phyloP scores from a whole-genome alignment of 805 yeast species.

The Starmerella stigmatis region DNA sequence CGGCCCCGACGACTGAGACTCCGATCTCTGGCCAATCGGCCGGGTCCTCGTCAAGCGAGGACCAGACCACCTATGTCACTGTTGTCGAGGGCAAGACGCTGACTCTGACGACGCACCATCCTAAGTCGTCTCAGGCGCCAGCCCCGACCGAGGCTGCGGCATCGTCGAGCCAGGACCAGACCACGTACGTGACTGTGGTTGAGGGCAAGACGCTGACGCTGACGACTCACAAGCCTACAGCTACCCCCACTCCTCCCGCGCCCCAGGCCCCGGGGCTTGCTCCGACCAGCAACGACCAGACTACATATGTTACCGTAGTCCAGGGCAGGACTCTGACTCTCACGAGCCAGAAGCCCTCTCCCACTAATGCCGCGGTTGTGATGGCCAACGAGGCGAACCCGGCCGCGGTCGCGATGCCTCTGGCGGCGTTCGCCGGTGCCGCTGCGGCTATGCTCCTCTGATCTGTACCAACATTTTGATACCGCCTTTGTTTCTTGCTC shows the following conservation, averaged over 20 bases:
- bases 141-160: too few relatives aligned
- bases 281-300: slow-evolving; percentile 2
- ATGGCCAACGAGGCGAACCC: neutral
- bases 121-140: neutral
- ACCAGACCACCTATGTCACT: slow-evolving; percentile 21
- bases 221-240: slow-evolving; percentile 17
- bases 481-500: neutral
- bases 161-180: slow-evolving; percentile 12
- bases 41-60: neutral
- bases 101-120: slow-evolving; percentile 19
- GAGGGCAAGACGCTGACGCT: slow-evolving; percentile 24
- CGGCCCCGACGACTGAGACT: slow-evolving; percentile 36
- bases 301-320: slow-evolving; percentile 2
- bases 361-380: slow-evolving; percentile 1
- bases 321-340: slow-evolving; percentile 1
- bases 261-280: neutral
- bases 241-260: neutral
- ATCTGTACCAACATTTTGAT: neutral
- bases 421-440: slow-evolving; percentile 5
- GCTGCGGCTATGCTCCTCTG: neutral
- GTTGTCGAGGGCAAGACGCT: slow-evolving; percentile 23
- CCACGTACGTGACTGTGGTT: slow-evolving; percentile 22
- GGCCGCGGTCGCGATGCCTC: neutral
- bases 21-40: slow-evolving; percentile 29
- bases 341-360: slow-evolving; percentile 3